Percentiles rank a stretch among this genome's conserved stretches.
Evolutionary conservation across 768 basidiomycete genomes (phyloP).

Genomic region (Floccularia luteovirens): DNA sequence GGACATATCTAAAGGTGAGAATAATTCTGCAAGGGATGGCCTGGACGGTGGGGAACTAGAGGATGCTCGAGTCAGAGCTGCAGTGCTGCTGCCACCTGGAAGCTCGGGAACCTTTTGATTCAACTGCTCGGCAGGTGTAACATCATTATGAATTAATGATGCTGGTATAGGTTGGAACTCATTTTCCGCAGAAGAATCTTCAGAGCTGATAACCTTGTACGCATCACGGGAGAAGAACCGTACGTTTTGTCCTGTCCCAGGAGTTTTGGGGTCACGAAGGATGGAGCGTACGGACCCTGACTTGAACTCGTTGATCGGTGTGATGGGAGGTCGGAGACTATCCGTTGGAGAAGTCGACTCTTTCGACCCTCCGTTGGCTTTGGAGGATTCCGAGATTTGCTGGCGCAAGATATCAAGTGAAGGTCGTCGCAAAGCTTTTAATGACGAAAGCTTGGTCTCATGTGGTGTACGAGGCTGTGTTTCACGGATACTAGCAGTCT

Average conservation of each 20-base stretch:
- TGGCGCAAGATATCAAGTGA: conserved; percentile 31
- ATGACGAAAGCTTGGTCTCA: too few species aligned
- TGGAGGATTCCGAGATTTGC: conserved; percentile 12
- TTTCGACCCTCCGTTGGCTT: conserved; percentile 10
- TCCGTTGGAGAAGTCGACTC: conserved; percentile 8
- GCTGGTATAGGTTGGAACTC: conserved; percentile 26
- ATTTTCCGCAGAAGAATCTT: conserved; percentile 41
- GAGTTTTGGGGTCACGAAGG: conserved; percentile 61
- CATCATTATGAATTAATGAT: conserved; percentile 15
- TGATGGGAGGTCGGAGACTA: conserved; percentile 18
- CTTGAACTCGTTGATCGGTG: conserved; percentile 23
- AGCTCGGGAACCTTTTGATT: conserved; percentile 16
- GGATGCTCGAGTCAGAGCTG: conserved; percentile 20
- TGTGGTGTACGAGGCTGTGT: too few species aligned
- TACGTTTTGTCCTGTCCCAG: conserved; percentile 73
- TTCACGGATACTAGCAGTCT: too few species aligned
- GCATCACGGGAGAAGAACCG: conserved; percentile 71
- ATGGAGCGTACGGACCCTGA: conserved; percentile 63
- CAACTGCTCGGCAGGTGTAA: conserved; percentile 23
- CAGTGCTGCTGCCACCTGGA: conserved; percentile 19
- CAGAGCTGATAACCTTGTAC: conserved; percentile 59
- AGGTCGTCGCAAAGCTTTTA: conserved; percentile 23
- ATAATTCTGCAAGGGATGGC: conserved; percentile 42
- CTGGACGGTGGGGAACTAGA: conserved; percentile 26
- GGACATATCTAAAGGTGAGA: conserved; percentile 29